Evolutionary conservation across 257 asterid genomes (phyloP).

Genomic region (Paraleonurus japonicus): DNA sequence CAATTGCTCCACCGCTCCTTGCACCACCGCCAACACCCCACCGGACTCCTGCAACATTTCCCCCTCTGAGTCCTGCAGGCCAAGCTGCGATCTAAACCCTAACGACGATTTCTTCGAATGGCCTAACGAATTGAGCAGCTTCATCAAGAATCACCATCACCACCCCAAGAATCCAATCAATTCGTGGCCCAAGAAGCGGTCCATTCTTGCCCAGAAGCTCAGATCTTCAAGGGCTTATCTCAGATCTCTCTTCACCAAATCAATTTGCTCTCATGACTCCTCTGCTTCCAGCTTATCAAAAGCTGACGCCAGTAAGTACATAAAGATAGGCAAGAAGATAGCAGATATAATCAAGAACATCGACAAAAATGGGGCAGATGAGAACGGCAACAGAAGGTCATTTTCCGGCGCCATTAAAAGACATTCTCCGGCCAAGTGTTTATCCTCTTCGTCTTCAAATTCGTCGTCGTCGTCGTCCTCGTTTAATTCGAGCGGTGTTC

Average conservation of each 20-base stretch:
- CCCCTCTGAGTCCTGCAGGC: slow-evolving; percentile 63
- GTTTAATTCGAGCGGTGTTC: slow-evolving; percentile 39
- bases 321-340: slow-evolving; percentile 30
- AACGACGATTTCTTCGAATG: slow-evolving; percentile 51
- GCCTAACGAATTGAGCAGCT: slow-evolving; percentile 44
- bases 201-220: slow-evolving; percentile 29
- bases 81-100: slow-evolving; percentile 58
- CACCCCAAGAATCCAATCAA: slow-evolving; percentile 20
- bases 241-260: slow-evolving; percentile 33
- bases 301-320: slow-evolving; percentile 20
- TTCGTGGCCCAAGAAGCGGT: slow-evolving; percentile 38
- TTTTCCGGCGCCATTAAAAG: slow-evolving; percentile 65
- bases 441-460: slow-evolving; percentile 42
- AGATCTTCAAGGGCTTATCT: slow-evolving; percentile 31
- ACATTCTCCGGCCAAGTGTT: slow-evolving; percentile 46
- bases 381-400: slow-evolving; percentile 48
- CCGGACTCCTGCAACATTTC: slow-evolving; percentile 50
- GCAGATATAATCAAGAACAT: slow-evolving; percentile 34
- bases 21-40: slow-evolving; percentile 43
- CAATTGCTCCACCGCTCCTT: slow-evolving; percentile 42
- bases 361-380: slow-evolving; percentile 32
- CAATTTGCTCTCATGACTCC: background rate
- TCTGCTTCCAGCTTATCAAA: background rate
- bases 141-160: slow-evolving; percentile 16
- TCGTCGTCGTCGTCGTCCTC: slow-evolving; percentile 44